A percentile compares a stretch with the other conserved stretches of the same genome.
Evolutionary conservation across 140 eudicot genomes (phyloP).

Genomic region (Ambrosia hybrid): DNA sequence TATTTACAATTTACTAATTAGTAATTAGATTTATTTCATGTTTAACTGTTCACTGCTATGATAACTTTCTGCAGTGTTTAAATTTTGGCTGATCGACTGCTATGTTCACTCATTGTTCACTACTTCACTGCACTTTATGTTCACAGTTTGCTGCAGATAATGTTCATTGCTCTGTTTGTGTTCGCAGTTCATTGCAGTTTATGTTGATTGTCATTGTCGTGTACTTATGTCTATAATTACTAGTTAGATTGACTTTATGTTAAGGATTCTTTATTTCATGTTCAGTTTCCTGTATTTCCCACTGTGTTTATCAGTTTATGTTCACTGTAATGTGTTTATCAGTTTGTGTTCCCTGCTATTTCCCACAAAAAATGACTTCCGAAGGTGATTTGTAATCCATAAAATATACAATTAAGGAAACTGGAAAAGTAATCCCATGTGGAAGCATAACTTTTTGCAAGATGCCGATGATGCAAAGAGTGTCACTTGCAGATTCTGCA

Average conservation of each 20-base stretch:
- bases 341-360: background rate
- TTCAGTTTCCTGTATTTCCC: background rate
- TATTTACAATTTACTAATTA: background rate
- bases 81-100: background rate
- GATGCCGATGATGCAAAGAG: background rate
- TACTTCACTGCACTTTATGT: constrained; percentile 4
- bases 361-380: background rate
- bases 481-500: background rate
- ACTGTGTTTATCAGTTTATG: background rate
- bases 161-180: no score
- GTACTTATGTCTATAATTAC: background rate
- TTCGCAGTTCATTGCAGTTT: background rate
- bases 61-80: background rate
- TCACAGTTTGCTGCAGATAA: background rate
- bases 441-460: background rate
- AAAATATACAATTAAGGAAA: background rate
- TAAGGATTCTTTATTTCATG: background rate
- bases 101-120: background rate
- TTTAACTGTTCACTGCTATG: background rate
- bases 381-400: background rate
- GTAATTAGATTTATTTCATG: background rate
- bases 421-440: background rate
- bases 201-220: background rate
- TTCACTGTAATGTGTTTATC: background rate
- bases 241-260: background rate